Percentiles rank a stretch among this genome's conserved stretches.
Evolutionary conservation across 805 yeast species (phyloP).

Genomic region (Yarrowia sp.): DNA sequence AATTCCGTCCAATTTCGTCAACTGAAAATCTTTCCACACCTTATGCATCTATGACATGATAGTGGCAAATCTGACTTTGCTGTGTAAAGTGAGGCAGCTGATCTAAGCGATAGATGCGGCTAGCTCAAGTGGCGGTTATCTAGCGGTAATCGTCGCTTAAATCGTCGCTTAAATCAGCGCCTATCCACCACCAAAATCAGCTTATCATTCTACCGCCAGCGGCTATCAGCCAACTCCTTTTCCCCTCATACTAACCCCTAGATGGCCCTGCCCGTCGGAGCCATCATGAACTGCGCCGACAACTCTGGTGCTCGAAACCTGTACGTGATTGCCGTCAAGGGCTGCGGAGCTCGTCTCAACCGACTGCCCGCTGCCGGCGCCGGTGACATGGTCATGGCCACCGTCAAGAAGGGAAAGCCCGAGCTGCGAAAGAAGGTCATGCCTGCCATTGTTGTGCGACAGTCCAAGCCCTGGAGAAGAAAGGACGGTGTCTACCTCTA

Average conservation of each 20-base stretch:
- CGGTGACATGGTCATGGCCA: constrained; percentile 85
- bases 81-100: too few relatives aligned
- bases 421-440: constrained; percentile 99
- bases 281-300: constrained; percentile 99
- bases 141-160: too few relatives aligned
- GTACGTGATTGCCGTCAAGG: constrained; percentile 98
- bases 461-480: constrained; percentile 99
- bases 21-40: too few relatives aligned
- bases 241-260: constrained; percentile 48
- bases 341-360: constrained; percentile 99
- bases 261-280: constrained; percentile 99
- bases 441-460: constrained; percentile 99
- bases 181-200: too few relatives aligned
- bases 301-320: constrained; percentile 99
- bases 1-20: too few relatives aligned
- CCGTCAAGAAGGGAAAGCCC: constrained; percentile 99
- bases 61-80: too few relatives aligned
- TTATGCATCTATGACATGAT: too few relatives aligned
- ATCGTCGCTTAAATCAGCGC: too few relatives aligned
- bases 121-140: too few relatives aligned
- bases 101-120: too few relatives aligned
- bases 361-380: constrained; percentile 99
- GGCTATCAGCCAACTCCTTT: too few relatives aligned
- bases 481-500: constrained; percentile 99
- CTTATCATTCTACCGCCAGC: too few relatives aligned